Conservation (phyloP, 495 filamentous ascomycete species). For the Xylaria scruposa region DNA sequence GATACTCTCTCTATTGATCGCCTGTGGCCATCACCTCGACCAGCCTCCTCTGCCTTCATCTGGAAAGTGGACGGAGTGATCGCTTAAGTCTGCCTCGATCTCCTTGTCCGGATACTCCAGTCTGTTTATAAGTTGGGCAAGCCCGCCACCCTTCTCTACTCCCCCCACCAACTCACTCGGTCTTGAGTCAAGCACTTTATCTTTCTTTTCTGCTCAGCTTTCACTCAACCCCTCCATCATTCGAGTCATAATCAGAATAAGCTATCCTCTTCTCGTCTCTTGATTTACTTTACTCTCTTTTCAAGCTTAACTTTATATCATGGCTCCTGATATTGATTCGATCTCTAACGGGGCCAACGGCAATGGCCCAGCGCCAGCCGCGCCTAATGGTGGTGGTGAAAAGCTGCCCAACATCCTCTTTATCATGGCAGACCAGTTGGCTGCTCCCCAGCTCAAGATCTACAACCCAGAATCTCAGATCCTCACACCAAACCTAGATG, state of each 20-base stretch:
- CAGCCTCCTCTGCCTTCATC: slow-evolving; percentile 7
- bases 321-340: slow-evolving; percentile 64
- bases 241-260: slow-evolving; percentile 1
- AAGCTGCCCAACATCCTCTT: slow-evolving; percentile 77
- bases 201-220: neutral
- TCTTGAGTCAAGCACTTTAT: slow-evolving; percentile 10
- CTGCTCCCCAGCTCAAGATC: slow-evolving; percentile 82
- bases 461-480: slow-evolving; percentile 82
- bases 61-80: slow-evolving; percentile 8
- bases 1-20: neutral
- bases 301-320: slow-evolving; percentile 33
- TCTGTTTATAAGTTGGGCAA: slow-evolving; percentile 25
- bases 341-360: slow-evolving; percentile 42
- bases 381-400: slow-evolving; percentile 41
- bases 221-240: neutral
- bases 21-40: neutral
- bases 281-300: neutral
- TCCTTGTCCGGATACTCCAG: neutral
- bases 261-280: neutral
- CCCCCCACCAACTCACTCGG: neutral
- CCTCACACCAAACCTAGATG: slow-evolving; percentile 84
- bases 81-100: neutral
- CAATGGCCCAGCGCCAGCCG: slow-evolving; percentile 25
- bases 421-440: slow-evolving; percentile 94
- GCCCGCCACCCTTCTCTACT: slow-evolving; percentile 9